Base-by-base conservation (phyloP, 1,139 yeast species). In the Lodderomyces beijingensis region DNA sequence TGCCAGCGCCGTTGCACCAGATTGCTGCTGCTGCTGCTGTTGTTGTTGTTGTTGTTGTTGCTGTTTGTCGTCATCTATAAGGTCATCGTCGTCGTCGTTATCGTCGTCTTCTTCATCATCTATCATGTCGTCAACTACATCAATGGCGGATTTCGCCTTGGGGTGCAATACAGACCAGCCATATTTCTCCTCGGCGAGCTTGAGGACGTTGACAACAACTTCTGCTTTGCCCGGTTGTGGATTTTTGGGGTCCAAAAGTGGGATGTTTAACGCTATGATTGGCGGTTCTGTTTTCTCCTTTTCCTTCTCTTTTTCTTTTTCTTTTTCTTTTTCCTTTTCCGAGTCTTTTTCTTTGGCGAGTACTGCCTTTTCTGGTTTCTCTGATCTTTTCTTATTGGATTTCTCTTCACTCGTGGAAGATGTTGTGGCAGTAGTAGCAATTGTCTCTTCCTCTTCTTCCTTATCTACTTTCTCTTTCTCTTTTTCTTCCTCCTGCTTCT, bases 161-260 rank as follows among this genome's bases (percentile, higher is more conserved):
- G 86, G 94, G 49, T 79, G 93, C 35, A 84, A 63, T 3, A 70
- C 73, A 15, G 78, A 76, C 74, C 81, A 82, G 2, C 95, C 95
- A 55, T 86, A 88, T 55, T 84, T 84, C 34, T 84, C 89, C 50
- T 88, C 95, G 3, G 95, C 84, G 37, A 87, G 59, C 45, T 80
- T 78, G 49, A 82, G 60, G 24, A 89, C 87, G 49, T 89, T 91
- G 42, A 88, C 72, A 1, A 83, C 78, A 2, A 84, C 87, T 49
- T 79, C 85, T 1, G 84, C 73, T 40, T 77, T 75, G 12, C 83
- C 86, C 6, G 81, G 79, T 32, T 70, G 60, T 22, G 78, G 79
- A 22, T 69, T 59, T 17, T 61, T 53, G 8, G 71, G 69, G 39
- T 69, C 70, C 7, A 67, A 49, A 16, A 80, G 51, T 0, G 86